Base-by-base conservation (phyloP, 2,329 filamentous ascomycete species). In the Aspergillus oerlinghausenensis region DNA sequence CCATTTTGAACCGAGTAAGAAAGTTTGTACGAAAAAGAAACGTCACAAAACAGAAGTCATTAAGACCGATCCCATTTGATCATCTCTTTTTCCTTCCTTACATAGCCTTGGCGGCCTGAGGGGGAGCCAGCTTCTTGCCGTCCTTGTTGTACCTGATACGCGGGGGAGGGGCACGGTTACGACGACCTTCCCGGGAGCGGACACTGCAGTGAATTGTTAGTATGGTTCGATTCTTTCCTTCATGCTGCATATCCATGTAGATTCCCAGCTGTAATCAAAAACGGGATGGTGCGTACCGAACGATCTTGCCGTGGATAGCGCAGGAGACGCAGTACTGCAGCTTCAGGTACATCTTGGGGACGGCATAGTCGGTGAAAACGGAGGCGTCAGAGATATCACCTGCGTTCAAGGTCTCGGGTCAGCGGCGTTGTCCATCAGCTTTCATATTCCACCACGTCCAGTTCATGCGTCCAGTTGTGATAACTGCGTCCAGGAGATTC, bases 261-360 rank as follows among this genome's bases (percentile, higher is more conserved):
- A 35, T 23, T 52, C 25, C 50, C 21, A 19, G 28, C 57, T 51
- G 51, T 14, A 26, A 29, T 23, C 25, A 25, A 10, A 51, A n/a
- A 17, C 7, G 47, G 49, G 47, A 48, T 23, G 21, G 86, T 56
- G 57, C 92, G 81, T 94, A 97, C 93, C 94, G 93, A 82, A 99
- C 95, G 81, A 99, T 99, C 90, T 99, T 99, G 87, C 94, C 94
- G 87, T 99, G 94, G 71, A 99, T 99, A 77, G 94, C 94, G 84
- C 94, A 99, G 82, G 93, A 97, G 78, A 99, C 94, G 82, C 94
- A 99, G 91, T 99, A 99, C 86, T 99, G 94, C 80, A 99, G 89
- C 89, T 99, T 99, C 83, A 99, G 86, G 90, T 99, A 99, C 95
- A 99, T 99, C 90, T 99, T 99, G 83, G 94, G 94, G 76, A 99